These are phyloP conservation scores for Puccinia novopanici DNA, from an alignment of 1,284 basidiomycete genomes.

Conservation along the genomic window DNA sequence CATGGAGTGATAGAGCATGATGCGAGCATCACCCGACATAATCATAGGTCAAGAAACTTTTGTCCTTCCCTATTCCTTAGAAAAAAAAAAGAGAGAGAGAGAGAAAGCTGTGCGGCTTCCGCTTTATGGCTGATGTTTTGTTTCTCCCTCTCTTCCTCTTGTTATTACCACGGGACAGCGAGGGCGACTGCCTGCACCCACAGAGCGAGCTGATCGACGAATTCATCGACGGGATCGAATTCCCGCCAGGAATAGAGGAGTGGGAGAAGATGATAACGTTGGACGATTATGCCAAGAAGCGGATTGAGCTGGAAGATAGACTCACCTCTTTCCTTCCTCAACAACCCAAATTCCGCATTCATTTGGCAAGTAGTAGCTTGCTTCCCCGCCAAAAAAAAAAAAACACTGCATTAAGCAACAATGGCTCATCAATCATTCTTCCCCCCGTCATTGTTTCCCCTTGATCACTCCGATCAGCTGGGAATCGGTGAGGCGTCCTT, in stretches of 20 bases:
- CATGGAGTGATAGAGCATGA: slow-evolving; percentile 46
- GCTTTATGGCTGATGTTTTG: background rate
- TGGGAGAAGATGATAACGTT: slow-evolving; percentile 32
- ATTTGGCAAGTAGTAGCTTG: slow-evolving; percentile 34
- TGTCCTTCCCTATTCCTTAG: no score
- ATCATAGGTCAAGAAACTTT: slow-evolving; percentile 11
- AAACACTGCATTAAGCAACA: background rate
- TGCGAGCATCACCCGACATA: slow-evolving; percentile 41
- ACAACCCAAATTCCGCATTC: slow-evolving; percentile 28
- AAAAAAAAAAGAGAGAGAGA: no score
- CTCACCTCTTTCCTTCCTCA: slow-evolving; percentile 3
- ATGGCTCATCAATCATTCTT: background rate
- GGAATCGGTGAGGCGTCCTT: slow-evolving; percentile 34
- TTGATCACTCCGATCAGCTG: no score
- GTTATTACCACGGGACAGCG: background rate
- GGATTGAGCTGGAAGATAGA: slow-evolving; percentile 23
- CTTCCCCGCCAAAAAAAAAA: background rate
- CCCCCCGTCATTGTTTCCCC: no score
- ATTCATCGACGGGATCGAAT: slow-evolving; percentile 24
- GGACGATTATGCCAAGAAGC: slow-evolving; percentile 28
- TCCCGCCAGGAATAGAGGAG: slow-evolving; percentile 3
- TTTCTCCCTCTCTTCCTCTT: no score
- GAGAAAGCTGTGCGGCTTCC: background rate
- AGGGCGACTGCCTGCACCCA: slow-evolving; percentile 38
- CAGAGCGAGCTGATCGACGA: slow-evolving; percentile 6